Conservation (phyloP, 768 basidiomycete species). For the Boletellus sp. region DNA sequence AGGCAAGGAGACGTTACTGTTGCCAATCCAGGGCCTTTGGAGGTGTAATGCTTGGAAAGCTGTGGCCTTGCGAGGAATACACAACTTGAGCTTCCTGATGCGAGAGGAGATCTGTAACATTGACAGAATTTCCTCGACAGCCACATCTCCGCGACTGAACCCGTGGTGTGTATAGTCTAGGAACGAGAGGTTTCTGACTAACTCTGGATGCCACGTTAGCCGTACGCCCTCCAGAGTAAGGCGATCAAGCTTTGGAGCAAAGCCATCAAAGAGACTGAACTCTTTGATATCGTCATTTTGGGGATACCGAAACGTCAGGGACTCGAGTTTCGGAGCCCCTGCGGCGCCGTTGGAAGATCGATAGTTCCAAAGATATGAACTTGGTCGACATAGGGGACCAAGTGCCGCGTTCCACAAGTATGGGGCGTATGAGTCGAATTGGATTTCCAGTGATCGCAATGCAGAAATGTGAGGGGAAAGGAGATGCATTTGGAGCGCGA, state of each 20-base stretch:
- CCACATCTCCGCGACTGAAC: constrained; percentile 54
- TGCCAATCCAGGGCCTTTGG: constrained; percentile 21
- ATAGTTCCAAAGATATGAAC: constrained; percentile 23
- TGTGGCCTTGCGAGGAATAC: constrained; percentile 45
- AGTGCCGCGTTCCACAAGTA: constrained; percentile 69
- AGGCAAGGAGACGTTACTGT: constrained; percentile 39
- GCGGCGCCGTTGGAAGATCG: constrained; percentile 22
- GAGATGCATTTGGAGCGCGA: constrained; percentile 61
- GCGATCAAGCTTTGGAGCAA: constrained; percentile 52
- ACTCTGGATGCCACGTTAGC: constrained; percentile 56
- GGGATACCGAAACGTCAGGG: constrained; percentile 55
- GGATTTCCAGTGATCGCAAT: constrained; percentile 61
- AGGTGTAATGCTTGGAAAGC: constrained; percentile 15
- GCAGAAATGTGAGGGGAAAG: constrained; percentile 45
- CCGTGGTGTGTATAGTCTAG: constrained; percentile 74
- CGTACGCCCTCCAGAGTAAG: constrained; percentile 63
- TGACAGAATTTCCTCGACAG: constrained; percentile 53
- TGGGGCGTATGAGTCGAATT: constrained; percentile 52
- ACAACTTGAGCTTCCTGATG: constrained; percentile 52
- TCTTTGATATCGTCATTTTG: constrained; percentile 68
- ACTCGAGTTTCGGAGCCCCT: constrained; percentile 46
- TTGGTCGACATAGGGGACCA: constrained; percentile 45
- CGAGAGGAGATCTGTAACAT: constrained; percentile 53
- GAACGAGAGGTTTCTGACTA: constrained; percentile 58
- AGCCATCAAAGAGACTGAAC: constrained; percentile 60